Evolutionary conservation across 2,329 filamentous ascomycete genomes (phyloP).

Genomic region (Scedosporium apiospermum): DNA sequence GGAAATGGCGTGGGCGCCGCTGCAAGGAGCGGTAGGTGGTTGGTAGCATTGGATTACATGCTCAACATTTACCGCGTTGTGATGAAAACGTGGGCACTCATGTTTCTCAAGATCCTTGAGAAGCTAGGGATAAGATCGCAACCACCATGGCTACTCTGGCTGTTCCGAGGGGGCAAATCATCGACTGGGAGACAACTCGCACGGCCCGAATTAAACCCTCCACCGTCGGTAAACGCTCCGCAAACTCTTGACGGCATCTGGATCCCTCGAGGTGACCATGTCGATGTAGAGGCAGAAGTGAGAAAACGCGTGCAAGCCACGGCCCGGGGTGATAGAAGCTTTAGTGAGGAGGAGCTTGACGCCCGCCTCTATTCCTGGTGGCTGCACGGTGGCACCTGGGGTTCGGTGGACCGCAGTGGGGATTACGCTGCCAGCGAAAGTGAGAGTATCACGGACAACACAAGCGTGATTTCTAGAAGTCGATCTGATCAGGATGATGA

Average conservation of each 20-base stretch:
- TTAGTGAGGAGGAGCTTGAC: slow-evolving; percentile 58
- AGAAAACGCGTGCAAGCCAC: slow-evolving; percentile 44
- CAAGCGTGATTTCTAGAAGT: slow-evolving; percentile 61
- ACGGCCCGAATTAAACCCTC: background rate
- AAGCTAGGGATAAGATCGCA: slow-evolving; percentile 18
- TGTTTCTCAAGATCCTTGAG: background rate
- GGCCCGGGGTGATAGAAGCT: slow-evolving; percentile 19
- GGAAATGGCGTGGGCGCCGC: slow-evolving; percentile 65
- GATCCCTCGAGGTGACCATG: slow-evolving; percentile 50
- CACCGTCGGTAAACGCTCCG: background rate
- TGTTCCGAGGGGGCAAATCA: slow-evolving; percentile 34
- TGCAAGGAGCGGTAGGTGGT: slow-evolving; percentile 70
- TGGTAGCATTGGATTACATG: slow-evolving; percentile 66
- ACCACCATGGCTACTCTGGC: slow-evolving; percentile 45
- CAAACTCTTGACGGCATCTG: background rate
- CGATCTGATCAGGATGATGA: slow-evolving; percentile 25
- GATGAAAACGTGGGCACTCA: slow-evolving; percentile 45
- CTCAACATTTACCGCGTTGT: slow-evolving; percentile 62
- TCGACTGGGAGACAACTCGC: slow-evolving; percentile 6
- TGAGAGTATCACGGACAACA: slow-evolving; percentile 60
- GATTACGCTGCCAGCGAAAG: slow-evolving; percentile 55
- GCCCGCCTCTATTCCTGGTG: slow-evolving; percentile 75
- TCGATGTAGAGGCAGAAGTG: slow-evolving; percentile 76
- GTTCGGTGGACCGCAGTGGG: slow-evolving; percentile 68
- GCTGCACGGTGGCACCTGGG: slow-evolving; percentile 77